Evolutionary conservation across 352 stramenopile genomes (phyloP).

Genomic region (Phytophthora citricola): DNA sequence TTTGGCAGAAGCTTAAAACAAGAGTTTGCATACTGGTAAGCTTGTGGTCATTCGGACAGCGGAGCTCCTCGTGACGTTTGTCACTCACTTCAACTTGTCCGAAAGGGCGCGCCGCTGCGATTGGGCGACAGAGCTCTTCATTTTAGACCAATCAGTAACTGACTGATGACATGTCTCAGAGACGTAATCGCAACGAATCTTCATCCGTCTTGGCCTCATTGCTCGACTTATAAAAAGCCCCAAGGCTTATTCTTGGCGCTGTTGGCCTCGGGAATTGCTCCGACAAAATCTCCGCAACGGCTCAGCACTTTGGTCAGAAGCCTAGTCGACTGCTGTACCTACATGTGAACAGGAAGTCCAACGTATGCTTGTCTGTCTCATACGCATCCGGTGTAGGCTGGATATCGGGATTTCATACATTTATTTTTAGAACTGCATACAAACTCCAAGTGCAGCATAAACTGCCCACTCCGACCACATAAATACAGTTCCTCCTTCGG

Average conservation of each 20-base stretch:
- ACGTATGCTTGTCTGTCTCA: conserved; percentile 22
- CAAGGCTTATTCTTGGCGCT: too few species aligned
- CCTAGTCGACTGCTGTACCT: not conserved
- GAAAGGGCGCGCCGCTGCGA: conserved; percentile 7
- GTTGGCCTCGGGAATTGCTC: too few species aligned
- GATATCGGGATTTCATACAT: conserved; percentile 8
- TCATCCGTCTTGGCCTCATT: too few species aligned
- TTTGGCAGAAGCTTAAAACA: too few species aligned
- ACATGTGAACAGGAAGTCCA: conserved; percentile 2
- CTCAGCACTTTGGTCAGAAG: conserved; percentile 2
- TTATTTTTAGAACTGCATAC: conserved; percentile 6
- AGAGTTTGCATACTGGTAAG: too few species aligned
- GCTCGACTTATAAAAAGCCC: too few species aligned
- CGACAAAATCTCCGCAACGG: not conserved
- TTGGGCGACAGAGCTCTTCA: conserved; percentile 8
- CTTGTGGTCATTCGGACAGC: too few species aligned
- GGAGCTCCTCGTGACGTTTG: not conserved
- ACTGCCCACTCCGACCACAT: conserved; percentile 8
- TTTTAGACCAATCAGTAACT: conserved; percentile 19
- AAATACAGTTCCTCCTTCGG: conserved; percentile 13
- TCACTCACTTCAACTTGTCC: conserved; percentile 22
- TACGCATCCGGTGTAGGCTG: conserved; percentile 17
- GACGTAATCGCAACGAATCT: conserved; percentile 15
- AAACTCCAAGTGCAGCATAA: conserved; percentile 8
- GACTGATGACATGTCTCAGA: conserved; percentile 14